A percentile compares a stretch with the other conserved stretches of the same genome.
phyloP scores from a whole-genome alignment of 169 alveolate genomes.

The Perkinsus marinus region DNA sequence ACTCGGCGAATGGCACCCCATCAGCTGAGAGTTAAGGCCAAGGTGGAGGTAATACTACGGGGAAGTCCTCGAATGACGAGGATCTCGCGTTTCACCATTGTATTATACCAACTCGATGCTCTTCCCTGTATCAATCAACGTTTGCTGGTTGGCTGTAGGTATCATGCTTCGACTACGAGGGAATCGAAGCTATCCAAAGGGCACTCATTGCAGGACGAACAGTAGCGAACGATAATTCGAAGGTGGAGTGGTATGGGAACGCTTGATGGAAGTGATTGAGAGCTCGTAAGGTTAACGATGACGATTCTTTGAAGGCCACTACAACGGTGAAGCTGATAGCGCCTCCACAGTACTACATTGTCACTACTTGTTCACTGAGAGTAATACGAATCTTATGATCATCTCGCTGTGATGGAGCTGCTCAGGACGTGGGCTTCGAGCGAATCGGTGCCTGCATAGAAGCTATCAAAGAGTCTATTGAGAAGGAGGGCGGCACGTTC shows the following conservation, averaged over 20 bases:
- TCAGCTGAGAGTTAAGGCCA: background rate
- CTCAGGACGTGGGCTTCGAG: background rate
- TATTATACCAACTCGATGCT: too few relatives aligned
- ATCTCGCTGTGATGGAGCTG: too few relatives aligned
- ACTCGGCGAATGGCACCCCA: background rate
- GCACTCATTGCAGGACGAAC: slow-evolving; percentile 52
- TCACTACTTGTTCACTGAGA: slow-evolving; percentile 45
- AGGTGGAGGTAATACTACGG: background rate
- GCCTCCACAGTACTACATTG: slow-evolving; percentile 77
- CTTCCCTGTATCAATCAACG: too few relatives aligned
- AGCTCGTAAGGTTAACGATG: slow-evolving; percentile 1
- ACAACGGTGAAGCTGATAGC: slow-evolving; percentile 70
- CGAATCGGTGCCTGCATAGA: background rate
- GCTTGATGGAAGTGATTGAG: slow-evolving; percentile 21
- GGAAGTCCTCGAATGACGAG: too few relatives aligned
- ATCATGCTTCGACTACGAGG: slow-evolving; percentile 87
- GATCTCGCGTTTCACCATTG: too few relatives aligned
- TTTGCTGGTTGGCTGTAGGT: too few relatives aligned
- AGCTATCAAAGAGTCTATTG: background rate
- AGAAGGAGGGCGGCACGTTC: background rate
- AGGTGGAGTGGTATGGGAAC: slow-evolving; percentile 28
- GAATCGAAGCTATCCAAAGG: slow-evolving; percentile 87
- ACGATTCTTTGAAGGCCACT: slow-evolving; percentile 5
- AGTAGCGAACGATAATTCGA: slow-evolving; percentile 31
- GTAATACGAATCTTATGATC: background rate